A percentile compares a stretch with the other conserved stretches of the same genome.
These are phyloP conservation scores for Lagenidium sp. DNA, from an alignment of 352 stramenopile genomes.

Conservation along the genomic window DNA sequence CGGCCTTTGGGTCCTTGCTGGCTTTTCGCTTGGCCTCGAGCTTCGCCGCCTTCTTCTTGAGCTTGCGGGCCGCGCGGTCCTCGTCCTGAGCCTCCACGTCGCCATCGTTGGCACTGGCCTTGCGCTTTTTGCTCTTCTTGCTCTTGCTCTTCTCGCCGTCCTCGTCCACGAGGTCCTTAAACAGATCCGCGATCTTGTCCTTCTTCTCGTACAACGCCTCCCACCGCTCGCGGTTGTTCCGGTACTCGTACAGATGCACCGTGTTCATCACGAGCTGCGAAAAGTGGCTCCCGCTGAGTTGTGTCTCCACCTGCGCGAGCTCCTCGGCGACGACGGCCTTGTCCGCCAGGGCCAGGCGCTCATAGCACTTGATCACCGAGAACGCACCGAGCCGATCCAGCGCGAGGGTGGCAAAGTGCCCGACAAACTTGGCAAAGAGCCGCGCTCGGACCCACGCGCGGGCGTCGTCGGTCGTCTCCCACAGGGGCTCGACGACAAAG, in stretches of 20 bases:
- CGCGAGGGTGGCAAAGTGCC: constrained; percentile 57
- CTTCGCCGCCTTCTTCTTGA: constrained; percentile 3
- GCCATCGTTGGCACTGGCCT: constrained; percentile 14
- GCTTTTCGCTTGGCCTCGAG: constrained; percentile 1
- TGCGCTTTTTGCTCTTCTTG: constrained; percentile 8
- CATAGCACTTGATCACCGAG: constrained; percentile 80
- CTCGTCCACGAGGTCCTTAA: constrained; percentile 57
- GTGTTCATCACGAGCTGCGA: constrained; percentile 77
- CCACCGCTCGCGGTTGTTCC: constrained; percentile 73
- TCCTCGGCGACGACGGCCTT: constrained; percentile 69
- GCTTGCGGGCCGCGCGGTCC: neutral
- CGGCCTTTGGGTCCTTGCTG: constrained; percentile 18
- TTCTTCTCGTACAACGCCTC: constrained; percentile 67
- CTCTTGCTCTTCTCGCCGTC: constrained; percentile 2
- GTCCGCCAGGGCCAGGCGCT: constrained; percentile 39
- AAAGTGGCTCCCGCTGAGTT: constrained; percentile 72
- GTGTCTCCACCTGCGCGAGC: constrained; percentile 53
- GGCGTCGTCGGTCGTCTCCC: constrained; percentile 47
- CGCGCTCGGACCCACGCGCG: constrained; percentile 51
- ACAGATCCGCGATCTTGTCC: constrained; percentile 68
- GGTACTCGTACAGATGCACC: constrained; percentile 73
- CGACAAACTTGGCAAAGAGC: constrained; percentile 60
- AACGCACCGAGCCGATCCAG: constrained; percentile 72
- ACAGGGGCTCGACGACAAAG: constrained; percentile 71
- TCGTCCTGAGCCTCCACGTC: too few species aligned